Conservation (phyloP, 352 stramenopile genomes). For the Phytophthora cactorum region DNA sequence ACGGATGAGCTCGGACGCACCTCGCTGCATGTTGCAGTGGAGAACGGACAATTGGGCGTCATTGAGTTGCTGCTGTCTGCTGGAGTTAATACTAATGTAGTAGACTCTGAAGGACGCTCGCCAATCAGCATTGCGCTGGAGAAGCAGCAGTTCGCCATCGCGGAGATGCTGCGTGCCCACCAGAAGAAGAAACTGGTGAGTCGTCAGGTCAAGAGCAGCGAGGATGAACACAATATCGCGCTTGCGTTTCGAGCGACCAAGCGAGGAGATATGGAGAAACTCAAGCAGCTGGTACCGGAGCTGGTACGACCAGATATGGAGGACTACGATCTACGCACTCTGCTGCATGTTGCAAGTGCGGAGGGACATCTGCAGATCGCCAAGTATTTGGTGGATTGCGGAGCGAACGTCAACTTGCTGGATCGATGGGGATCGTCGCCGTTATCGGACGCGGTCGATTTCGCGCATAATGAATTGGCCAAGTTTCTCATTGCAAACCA, state of each 20-base stretch:
- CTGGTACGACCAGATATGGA: constrained; percentile 70
- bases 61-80: constrained; percentile 82
- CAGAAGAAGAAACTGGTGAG: constrained; percentile 56
- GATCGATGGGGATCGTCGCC: constrained; percentile 83
- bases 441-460: constrained; percentile 77
- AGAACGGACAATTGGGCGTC: constrained; percentile 69
- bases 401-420: constrained; percentile 78
- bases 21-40: constrained; percentile 80
- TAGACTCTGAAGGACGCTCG: constrained; percentile 62
- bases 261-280: constrained; percentile 47
- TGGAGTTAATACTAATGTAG: constrained; percentile 61
- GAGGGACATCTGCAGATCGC: constrained; percentile 64
- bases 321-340: constrained; percentile 76
- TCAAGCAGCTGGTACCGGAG: constrained; percentile 62
- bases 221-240: constrained; percentile 52
- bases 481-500: constrained; percentile 69
- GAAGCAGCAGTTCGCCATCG: constrained; percentile 57
- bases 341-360: constrained; percentile 77
- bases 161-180: constrained; percentile 67
- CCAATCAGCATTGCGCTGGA: constrained; percentile 75
- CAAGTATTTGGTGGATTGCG: constrained; percentile 72
- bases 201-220: constrained; percentile 36
- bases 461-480: constrained; percentile 79
- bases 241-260: constrained; percentile 70
- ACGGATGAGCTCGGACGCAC: constrained; percentile 60